Percentiles rank a stretch among this genome's conserved stretches.
Conservation (phyloP, 2,329 filamentous ascomycete genomes). For the Spiromastix sp. region DNA sequence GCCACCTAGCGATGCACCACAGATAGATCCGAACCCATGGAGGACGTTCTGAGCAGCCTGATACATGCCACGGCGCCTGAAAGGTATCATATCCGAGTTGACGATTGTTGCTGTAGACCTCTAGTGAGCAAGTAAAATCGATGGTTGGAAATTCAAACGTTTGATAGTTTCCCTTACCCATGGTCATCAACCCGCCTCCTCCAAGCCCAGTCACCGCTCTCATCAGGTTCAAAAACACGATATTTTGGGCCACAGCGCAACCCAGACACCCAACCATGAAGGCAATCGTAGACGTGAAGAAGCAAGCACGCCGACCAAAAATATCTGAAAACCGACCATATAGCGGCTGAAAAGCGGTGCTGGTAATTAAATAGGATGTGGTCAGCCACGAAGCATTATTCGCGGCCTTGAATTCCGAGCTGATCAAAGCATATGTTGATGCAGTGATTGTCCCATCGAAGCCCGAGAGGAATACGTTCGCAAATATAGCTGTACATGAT, state of each 20-base stretch:
- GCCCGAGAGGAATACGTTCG: slow-evolving; percentile 54
- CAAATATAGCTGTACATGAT: slow-evolving; percentile 45
- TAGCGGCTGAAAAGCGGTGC: slow-evolving; percentile 59
- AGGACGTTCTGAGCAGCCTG: slow-evolving; percentile 55
- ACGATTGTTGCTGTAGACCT: slow-evolving; percentile 47
- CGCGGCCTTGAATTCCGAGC: slow-evolving; percentile 38
- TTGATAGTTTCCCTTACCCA: slow-evolving; percentile 32
- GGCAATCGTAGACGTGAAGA: slow-evolving; percentile 51
- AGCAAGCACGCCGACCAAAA: slow-evolving; percentile 50
- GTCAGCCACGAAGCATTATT: slow-evolving; percentile 41
- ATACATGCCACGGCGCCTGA: slow-evolving; percentile 61
- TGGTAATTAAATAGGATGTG: slow-evolving; percentile 57
- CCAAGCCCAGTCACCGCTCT: slow-evolving; percentile 62
- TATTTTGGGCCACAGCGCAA: slow-evolving; percentile 57
- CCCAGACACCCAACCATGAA: slow-evolving; percentile 57
- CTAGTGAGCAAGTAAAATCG: not conserved
- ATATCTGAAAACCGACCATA: slow-evolving; percentile 65
- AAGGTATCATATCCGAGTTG: slow-evolving; percentile 62
- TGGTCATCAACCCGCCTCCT: slow-evolving; percentile 58
- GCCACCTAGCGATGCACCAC: slow-evolving; percentile 37
- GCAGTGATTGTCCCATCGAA: slow-evolving; percentile 37
- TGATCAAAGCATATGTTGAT: slow-evolving; percentile 34
- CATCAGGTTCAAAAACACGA: slow-evolving; percentile 61
- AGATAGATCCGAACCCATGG: slow-evolving; percentile 53
- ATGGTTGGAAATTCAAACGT: not conserved